Conservation (phyloP, 129 eudicot species). For the Escallonia rubra region DNA sequence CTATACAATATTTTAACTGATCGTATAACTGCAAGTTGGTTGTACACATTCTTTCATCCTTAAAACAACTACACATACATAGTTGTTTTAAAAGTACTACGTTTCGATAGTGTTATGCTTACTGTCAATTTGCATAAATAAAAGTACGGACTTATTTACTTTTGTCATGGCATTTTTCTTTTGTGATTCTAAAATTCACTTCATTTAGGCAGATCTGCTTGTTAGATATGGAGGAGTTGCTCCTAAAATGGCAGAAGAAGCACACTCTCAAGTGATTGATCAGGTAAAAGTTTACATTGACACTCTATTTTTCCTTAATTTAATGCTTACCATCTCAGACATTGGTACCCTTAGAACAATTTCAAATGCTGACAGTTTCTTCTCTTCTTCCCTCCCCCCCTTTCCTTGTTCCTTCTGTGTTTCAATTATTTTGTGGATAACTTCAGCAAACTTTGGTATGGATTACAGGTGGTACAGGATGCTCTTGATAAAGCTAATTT, state of each 20-base stretch:
- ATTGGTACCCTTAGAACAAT: background rate
- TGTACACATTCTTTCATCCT: too few relatives aligned
- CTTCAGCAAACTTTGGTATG: background rate
- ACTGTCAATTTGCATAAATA: too few relatives aligned
- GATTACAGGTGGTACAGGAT: constrained; percentile 75
- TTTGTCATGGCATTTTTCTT: too few relatives aligned
- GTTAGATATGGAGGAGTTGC: constrained; percentile 92
- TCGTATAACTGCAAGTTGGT: too few relatives aligned
- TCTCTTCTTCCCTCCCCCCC: constrained; percentile 1
- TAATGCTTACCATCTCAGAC: background rate
- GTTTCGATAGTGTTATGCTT: too few relatives aligned
- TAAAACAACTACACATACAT: too few relatives aligned
- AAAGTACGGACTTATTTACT: too few relatives aligned
- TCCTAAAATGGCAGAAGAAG: constrained; percentile 99
- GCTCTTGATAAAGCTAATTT: constrained; percentile 91
- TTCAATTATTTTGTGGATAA: background rate
- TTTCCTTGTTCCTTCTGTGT: background rate
- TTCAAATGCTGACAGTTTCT: background rate
- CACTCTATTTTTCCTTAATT: background rate
- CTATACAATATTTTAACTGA: too few relatives aligned
- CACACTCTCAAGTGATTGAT: constrained; percentile 80
- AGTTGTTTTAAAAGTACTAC: too few relatives aligned
- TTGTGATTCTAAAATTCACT: constrained; percentile 3
- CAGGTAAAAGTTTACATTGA: constrained; percentile 46
- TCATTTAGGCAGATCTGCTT: constrained; percentile 88